Conservation (phyloP, 352 stramenopile species). For the Globisporangium uncinulatum region DNA sequence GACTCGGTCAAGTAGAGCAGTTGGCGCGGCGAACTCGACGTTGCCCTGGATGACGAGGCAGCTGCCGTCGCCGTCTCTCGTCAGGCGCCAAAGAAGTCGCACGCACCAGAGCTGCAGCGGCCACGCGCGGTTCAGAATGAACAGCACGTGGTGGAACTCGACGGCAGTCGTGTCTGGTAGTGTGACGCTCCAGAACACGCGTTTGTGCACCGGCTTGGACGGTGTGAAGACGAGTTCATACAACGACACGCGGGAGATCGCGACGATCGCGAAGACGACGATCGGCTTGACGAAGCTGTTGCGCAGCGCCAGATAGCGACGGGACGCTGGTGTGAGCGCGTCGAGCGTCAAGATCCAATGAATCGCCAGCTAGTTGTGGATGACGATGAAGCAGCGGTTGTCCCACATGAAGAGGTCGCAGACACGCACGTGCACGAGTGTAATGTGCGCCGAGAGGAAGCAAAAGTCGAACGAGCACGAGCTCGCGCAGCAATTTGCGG, state of each 20-base stretch:
- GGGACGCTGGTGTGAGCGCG: constrained; percentile 13
- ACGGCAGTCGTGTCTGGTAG: not conserved
- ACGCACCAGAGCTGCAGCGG: constrained; percentile 10
- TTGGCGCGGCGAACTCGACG: constrained; percentile 3
- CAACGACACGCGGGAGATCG: constrained; percentile 1
- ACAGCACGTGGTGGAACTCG: constrained; percentile 1
- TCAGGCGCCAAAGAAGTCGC: constrained; percentile 4
- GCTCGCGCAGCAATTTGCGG: constrained; percentile 1
- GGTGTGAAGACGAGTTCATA: constrained; percentile 2
- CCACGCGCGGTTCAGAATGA: constrained; percentile 8
- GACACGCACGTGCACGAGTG: constrained; percentile 10
- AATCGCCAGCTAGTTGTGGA: constrained; percentile 14
- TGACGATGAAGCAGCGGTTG: constrained; percentile 2
- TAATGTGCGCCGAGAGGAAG: constrained; percentile 26
- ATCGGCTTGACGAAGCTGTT: not conserved
- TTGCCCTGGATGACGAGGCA: constrained; percentile 8
- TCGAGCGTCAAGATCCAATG: constrained; percentile 23
- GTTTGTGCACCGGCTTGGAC: constrained; percentile 1
- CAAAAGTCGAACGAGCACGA: constrained; percentile 1
- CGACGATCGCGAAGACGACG: constrained; percentile 1
- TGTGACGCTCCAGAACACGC: not conserved
- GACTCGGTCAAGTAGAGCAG: not conserved
- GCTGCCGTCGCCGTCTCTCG: constrained; percentile 1
- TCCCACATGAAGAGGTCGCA: constrained; percentile 18
- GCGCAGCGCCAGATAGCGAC: constrained; percentile 7